Conservation (phyloP, 331 rosid species). For the Malus hybrid region DNA sequence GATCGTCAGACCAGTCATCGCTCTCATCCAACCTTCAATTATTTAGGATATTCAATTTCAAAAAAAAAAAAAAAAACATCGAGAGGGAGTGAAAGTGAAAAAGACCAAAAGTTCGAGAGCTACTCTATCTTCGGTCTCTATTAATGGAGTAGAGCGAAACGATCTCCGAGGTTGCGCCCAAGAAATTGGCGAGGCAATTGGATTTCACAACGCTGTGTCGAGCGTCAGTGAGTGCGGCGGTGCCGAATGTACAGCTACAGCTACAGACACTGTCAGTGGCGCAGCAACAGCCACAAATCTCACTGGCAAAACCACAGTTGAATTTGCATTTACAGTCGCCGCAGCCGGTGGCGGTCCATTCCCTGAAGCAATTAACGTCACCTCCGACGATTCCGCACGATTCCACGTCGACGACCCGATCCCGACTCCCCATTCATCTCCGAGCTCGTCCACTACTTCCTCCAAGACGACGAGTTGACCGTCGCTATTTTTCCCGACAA, state of each 20-base stretch:
- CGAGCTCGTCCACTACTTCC: too few species aligned
- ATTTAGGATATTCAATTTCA: constrained; percentile 46
- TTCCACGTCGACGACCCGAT: too few species aligned
- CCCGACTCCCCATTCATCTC: too few species aligned
- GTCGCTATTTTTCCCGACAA: too few species aligned
- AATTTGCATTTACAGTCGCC: not conserved
- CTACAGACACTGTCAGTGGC: constrained; percentile 8
- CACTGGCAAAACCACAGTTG: not conserved
- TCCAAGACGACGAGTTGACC: too few species aligned
- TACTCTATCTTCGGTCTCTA: not conserved
- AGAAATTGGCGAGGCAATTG: constrained; percentile 53
- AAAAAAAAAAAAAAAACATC: constrained; percentile 22
- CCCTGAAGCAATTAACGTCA: constrained; percentile 13
- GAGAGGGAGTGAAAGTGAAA: constrained; percentile 30
- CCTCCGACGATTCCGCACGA: not conserved
- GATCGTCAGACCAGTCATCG: not conserved
- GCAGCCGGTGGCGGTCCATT: not conserved
- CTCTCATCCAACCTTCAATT: constrained; percentile 21
- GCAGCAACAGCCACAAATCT: constrained; percentile 3
- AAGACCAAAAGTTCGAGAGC: not conserved
- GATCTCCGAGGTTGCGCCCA: constrained; percentile 24
- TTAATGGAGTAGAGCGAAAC: constrained; percentile 54
- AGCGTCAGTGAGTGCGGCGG: constrained; percentile 8
- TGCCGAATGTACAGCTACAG: constrained; percentile 7
- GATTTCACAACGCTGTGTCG: constrained; percentile 38